phyloP scores from a whole-genome alignment of 1,284 basidiomycete genomes.

The Cryptococcus maquisensis region DNA sequence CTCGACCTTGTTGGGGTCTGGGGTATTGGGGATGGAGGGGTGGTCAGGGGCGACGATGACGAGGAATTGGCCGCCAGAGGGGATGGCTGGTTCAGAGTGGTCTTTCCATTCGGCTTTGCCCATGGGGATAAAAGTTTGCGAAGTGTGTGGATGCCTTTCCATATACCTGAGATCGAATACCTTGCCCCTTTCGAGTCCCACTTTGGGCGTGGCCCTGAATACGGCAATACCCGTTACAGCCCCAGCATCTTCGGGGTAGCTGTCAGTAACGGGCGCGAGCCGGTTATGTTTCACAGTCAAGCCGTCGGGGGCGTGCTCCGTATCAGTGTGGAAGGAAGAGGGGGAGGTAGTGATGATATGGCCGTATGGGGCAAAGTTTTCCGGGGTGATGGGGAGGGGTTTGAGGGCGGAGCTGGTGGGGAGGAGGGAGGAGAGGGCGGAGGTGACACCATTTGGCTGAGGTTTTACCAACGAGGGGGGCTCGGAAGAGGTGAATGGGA shows the following conservation, averaged over 20 bases:
- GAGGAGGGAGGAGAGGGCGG: constrained; percentile 2
- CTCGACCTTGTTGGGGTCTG: constrained; percentile 56
- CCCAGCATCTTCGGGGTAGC: constrained; percentile 58
- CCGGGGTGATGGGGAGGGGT: constrained; percentile 50
- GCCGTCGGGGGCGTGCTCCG: constrained; percentile 54
- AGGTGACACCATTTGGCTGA: not conserved
- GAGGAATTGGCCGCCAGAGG: constrained; percentile 38
- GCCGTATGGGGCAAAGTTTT: constrained; percentile 75
- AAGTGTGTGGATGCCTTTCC: constrained; percentile 57
- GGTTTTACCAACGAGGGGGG: constrained; percentile 3
- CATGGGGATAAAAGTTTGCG: constrained; percentile 80
- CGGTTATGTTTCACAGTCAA: constrained; percentile 78
- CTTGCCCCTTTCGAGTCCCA: constrained; percentile 52
- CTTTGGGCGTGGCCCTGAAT: constrained; percentile 61
- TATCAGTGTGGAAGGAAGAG: constrained; percentile 54
- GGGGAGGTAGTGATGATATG: constrained; percentile 67
- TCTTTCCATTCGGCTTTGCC: constrained; percentile 53
- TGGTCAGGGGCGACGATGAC: constrained; percentile 80
- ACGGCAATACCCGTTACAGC: constrained; percentile 64
- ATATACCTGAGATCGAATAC: constrained; percentile 51
- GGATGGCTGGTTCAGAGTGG: constrained; percentile 39
- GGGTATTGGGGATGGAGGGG: constrained; percentile 59
- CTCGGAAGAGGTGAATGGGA: constrained; percentile 7
- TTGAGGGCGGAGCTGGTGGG: not conserved
- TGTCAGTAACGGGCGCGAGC: constrained; percentile 61